Conservation (phyloP, 2,329 filamentous ascomycete genomes). For the Xylariales sp. region DNA sequence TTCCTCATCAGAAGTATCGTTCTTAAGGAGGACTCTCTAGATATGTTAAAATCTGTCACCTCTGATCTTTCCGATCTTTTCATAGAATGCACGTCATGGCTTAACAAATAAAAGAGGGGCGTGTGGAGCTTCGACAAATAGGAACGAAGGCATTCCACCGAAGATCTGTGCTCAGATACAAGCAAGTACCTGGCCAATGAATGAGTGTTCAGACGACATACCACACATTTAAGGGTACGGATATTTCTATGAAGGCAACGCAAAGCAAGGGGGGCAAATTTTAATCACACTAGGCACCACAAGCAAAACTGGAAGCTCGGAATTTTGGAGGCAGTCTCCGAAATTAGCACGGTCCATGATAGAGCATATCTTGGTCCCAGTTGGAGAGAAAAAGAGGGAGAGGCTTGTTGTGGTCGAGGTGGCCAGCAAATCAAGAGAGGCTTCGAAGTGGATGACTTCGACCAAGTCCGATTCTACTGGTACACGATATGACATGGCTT, state of each 20-base stretch:
- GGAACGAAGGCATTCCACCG: background rate
- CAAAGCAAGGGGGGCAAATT: background rate
- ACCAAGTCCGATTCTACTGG: slow-evolving; percentile 29
- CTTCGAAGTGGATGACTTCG: slow-evolving; percentile 19
- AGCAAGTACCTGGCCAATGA: background rate
- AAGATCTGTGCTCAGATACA: slow-evolving; percentile 7
- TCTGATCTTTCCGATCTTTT: background rate
- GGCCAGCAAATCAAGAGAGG: slow-evolving; percentile 31
- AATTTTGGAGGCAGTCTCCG: slow-evolving; percentile 25
- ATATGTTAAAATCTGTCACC: background rate
- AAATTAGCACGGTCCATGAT: slow-evolving; percentile 18
- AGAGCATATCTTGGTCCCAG: slow-evolving; percentile 23
- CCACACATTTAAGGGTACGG: background rate
- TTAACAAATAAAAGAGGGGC: slow-evolving; percentile 9
- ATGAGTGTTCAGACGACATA: background rate
- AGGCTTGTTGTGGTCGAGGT: slow-evolving; percentile 17
- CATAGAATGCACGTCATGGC: slow-evolving; percentile 18
- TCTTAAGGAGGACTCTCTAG: background rate
- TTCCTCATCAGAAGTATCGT: background rate
- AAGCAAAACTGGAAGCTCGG: slow-evolving; percentile 31
- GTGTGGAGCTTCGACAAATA: slow-evolving; percentile 14
- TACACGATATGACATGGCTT: slow-evolving; percentile 35
- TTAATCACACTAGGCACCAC: slow-evolving; percentile 7
- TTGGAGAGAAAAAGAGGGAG: slow-evolving; percentile 32
- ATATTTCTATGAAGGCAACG: background rate